Evolutionary conservation across 345 rosid species (phyloP).

Genomic region (Salix exigua): DNA sequence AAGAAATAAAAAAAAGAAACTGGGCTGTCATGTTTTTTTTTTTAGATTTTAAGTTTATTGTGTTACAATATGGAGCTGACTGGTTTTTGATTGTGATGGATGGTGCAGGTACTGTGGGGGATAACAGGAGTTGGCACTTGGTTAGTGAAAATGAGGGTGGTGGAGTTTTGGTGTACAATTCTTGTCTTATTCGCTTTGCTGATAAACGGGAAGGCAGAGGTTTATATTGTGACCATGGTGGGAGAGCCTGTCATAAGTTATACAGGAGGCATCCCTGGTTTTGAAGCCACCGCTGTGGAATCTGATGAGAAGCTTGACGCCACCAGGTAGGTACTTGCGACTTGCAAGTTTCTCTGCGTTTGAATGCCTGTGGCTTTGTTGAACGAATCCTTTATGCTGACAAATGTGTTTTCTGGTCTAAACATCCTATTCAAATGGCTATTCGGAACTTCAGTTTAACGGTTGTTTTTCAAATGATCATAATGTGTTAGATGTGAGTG

Average conservation of each 20-base stretch:
- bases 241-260: conserved; percentile 93
- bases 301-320: conserved; percentile 82
- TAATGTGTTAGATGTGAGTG: background rate
- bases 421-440: background rate
- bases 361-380: background rate
- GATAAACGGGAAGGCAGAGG: conserved; percentile 47
- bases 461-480: background rate
- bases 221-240: conserved; percentile 77
- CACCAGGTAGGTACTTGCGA: conserved; percentile 44
- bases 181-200: conserved; percentile 38
- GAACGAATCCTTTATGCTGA: background rate
- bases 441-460: background rate
- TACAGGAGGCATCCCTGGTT: conserved; percentile 78
- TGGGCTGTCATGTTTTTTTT: background rate
- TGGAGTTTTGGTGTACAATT: conserved; percentile 23
- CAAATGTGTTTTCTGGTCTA: background rate
- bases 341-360: background rate
- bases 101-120: conserved; percentile 37
- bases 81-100: conserved; percentile 17
- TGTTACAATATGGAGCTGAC: background rate
- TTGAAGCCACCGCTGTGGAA: conserved; percentile 84
- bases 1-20: background rate
- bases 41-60: background rate
- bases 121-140: conserved; percentile 12
- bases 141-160: conserved; percentile 27